Evolutionary conservation across 306 rosid genomes (phyloP).

Genomic region (Gastrolobium villosum): DNA sequence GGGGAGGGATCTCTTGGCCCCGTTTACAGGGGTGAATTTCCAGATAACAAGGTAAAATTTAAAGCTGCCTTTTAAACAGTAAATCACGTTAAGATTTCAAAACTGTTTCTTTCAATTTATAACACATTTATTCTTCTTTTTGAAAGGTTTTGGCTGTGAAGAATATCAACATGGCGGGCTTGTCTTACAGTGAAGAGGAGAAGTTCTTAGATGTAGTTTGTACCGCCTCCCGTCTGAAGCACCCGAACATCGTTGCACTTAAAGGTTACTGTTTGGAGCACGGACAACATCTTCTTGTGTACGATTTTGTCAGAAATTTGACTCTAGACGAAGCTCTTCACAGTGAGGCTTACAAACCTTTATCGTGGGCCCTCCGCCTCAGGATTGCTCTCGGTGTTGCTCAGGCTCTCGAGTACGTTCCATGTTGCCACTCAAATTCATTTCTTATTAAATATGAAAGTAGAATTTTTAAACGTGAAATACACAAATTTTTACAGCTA

Average conservation of each 20-base stretch:
- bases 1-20: constrained; percentile 96
- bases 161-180: constrained; percentile 69
- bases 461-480: constrained; percentile 20
- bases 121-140: constrained; percentile 12
- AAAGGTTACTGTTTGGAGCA: constrained; percentile 86
- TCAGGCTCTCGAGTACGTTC: constrained; percentile 88
- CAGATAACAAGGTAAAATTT: constrained; percentile 74
- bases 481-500: constrained; percentile 65
- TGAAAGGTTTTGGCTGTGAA: constrained; percentile 80
- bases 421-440: constrained; percentile 13
- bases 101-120: constrained; percentile 19
- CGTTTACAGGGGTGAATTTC: constrained; percentile 86
- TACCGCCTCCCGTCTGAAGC: constrained; percentile 78
- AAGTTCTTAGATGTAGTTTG: constrained; percentile 84
- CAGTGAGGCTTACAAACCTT: constrained; percentile 66
- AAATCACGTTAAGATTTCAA: constrained; percentile 27
- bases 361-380: constrained; percentile 84
- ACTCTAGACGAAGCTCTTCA: constrained; percentile 81
- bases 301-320: constrained; percentile 73
- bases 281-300: constrained; percentile 84
- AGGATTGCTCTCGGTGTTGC: constrained; percentile 83
- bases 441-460: constrained; percentile 6
- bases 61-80: constrained; percentile 25
- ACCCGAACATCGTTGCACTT: constrained; percentile 83
- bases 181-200: constrained; percentile 81